Evolutionary conservation across 371 early-diverging fungal species (phyloP).

Genomic region (Syncephalastrum contaminatum): DNA sequence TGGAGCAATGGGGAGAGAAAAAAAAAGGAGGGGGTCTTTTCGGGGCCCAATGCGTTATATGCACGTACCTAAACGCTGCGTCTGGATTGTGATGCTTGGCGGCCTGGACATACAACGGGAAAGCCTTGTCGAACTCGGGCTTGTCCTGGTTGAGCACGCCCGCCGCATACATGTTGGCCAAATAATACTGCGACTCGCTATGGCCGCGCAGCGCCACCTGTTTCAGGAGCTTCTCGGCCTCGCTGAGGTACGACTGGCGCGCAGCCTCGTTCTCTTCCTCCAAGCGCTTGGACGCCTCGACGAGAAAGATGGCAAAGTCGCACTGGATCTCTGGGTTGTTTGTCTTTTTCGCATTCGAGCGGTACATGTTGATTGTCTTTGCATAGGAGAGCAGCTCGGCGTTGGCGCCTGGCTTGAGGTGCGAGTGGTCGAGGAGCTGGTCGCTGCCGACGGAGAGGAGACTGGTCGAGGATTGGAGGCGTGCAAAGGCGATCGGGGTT

Average conservation of each 20-base stretch:
- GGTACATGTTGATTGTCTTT: constrained; percentile 72
- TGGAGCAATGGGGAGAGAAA: constrained; percentile 3
- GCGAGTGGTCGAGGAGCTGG: constrained; percentile 51
- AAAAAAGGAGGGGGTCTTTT: background rate
- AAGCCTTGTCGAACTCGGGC: constrained; percentile 63
- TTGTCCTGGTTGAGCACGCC: constrained; percentile 48
- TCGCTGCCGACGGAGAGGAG: constrained; percentile 16
- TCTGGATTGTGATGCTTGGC: constrained; percentile 66
- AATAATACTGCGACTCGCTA: constrained; percentile 58
- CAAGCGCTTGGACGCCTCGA: constrained; percentile 56
- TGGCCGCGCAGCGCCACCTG: constrained; percentile 57
- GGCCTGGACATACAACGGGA: constrained; percentile 64
- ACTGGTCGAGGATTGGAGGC: constrained; percentile 11
- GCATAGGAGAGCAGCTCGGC: constrained; percentile 61
- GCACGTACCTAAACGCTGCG: constrained; percentile 54
- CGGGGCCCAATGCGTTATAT: background rate
- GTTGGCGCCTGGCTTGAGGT: constrained; percentile 60
- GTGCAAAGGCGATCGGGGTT: background rate
- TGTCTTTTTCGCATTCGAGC: constrained; percentile 76
- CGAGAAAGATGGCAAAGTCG: constrained; percentile 75
- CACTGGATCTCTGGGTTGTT: constrained; percentile 73
- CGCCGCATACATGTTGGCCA: constrained; percentile 61
- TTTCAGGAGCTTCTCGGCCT: constrained; percentile 56
- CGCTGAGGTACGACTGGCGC: constrained; percentile 35
- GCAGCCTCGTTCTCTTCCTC: constrained; percentile 3